Percentiles rank a stretch among this genome's conserved stretches.
Evolutionary conservation across 2,329 filamentous ascomycete species (phyloP).

Genomic region (Atkinsonella texensis): DNA sequence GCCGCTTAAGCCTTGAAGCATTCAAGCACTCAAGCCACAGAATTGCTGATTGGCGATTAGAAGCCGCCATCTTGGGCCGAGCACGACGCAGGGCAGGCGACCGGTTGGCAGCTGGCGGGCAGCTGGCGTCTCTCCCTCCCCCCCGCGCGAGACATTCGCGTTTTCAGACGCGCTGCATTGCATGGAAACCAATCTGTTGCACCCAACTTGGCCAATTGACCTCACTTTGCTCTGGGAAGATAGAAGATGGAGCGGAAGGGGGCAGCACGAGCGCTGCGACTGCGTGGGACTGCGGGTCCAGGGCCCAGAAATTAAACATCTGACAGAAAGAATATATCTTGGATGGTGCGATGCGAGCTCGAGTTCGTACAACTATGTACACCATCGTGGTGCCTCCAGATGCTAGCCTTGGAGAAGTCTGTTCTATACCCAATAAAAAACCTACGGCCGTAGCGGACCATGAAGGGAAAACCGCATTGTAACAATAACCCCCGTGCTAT

Average conservation of each 20-base stretch:
- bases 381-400: not conserved
- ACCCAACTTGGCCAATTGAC: not conserved
- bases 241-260: no score
- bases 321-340: not conserved
- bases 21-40: not conserved
- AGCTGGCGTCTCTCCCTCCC: no score
- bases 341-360: not conserved
- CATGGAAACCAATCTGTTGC: not conserved
- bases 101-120: not conserved
- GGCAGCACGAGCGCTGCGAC: no score
- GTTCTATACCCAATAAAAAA: no score
- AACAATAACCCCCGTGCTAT: not conserved
- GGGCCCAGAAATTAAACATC: constrained; percentile 6
- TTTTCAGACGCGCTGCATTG: not conserved
- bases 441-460: no score
- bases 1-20: not conserved
- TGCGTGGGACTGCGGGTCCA: not conserved
- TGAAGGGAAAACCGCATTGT: no score
- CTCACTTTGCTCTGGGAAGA: no score
- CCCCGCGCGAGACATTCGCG: not conserved
- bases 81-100: not conserved
- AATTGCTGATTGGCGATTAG: not conserved
- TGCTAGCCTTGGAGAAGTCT: no score
- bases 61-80: not conserved
- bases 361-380: not conserved